A percentile compares a stretch with the other conserved stretches of the same genome.
phyloP scores from a whole-genome alignment of 805 yeast genomes.

The Candida verbasci region DNA sequence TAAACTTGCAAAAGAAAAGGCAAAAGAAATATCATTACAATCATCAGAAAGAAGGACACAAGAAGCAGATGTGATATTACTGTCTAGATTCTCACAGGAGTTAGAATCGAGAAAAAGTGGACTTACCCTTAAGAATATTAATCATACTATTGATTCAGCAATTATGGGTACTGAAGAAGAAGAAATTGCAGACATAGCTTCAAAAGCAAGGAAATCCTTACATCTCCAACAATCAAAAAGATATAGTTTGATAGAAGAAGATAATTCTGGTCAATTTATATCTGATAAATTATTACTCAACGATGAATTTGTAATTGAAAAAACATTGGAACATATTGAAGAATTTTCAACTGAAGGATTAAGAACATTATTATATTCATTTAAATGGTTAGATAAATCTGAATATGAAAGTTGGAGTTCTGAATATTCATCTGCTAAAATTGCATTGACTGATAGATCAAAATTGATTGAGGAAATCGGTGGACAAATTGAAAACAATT shows the following conservation, averaged over 20 bases:
- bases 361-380: slow-evolving; percentile 82
- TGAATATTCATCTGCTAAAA: slow-evolving; percentile 70
- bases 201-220: slow-evolving; percentile 52
- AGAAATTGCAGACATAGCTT: slow-evolving; percentile 51
- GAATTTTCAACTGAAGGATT: slow-evolving; percentile 94
- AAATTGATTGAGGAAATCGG: slow-evolving; percentile 69
- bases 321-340: slow-evolving; percentile 85
- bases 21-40: slow-evolving; percentile 55
- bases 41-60: slow-evolving; percentile 61
- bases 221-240: slow-evolving; percentile 55
- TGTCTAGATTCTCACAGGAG: slow-evolving; percentile 44
- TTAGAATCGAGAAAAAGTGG: slow-evolving; percentile 27
- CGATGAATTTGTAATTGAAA: slow-evolving; percentile 75
- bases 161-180: slow-evolving; percentile 42
- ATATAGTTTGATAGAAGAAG: slow-evolving; percentile 35
- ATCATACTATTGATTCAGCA: slow-evolving; percentile 48
- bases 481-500: slow-evolving; percentile 59
- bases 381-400: slow-evolving; percentile 57
- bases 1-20: slow-evolving; percentile 58
- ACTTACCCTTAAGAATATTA: slow-evolving; percentile 18
- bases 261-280: slow-evolving; percentile 8
- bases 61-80: slow-evolving; percentile 73
- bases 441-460: slow-evolving; percentile 66
- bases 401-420: slow-evolving; percentile 66
- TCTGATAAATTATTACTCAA: slow-evolving; percentile 58